Percentiles rank a stretch among this genome's conserved stretches.
These are phyloP conservation scores for Coniosporium apollinis DNA, from an alignment of 495 filamentous ascomycete genomes.

Conservation along the genomic window DNA sequence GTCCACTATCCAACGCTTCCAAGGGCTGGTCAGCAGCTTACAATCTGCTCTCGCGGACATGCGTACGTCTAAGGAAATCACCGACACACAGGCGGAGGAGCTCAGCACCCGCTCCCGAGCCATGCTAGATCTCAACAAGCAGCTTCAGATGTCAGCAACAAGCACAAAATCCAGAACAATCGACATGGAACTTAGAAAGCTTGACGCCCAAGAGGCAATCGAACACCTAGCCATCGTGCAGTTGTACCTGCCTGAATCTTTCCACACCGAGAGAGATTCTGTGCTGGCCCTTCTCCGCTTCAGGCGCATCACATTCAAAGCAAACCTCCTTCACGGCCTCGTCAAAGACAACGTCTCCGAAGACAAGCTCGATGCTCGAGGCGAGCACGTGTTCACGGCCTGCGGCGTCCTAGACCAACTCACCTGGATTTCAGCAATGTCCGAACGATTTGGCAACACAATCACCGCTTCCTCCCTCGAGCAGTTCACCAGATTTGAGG, in stretches of 20 bases:
- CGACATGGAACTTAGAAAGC: constrained; percentile 69
- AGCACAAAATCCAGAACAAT: constrained; percentile 90
- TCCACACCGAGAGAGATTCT: constrained; percentile 60
- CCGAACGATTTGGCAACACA: constrained; percentile 63
- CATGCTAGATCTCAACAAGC: constrained; percentile 93
- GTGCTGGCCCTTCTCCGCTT: constrained; percentile 73
- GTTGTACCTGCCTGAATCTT: constrained; percentile 80
- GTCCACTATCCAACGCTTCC: constrained; percentile 73
- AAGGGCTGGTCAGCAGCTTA: constrained; percentile 70
- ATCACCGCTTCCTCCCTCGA: constrained; percentile 61
- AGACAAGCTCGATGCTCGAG: constrained; percentile 33
- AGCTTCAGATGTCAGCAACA: constrained; percentile 70
- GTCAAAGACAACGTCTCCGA: constrained; percentile 58
- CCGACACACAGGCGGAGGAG: constrained; percentile 80
- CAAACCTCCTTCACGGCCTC: constrained; percentile 58
- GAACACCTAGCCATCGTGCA: constrained; percentile 78
- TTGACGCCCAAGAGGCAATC: constrained; percentile 77
- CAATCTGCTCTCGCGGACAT: constrained; percentile 85
- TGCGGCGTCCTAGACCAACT: constrained; percentile 74
- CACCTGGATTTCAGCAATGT: constrained; percentile 66
- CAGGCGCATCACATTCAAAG: constrained; percentile 79
- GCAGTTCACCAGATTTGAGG: constrained; percentile 57
- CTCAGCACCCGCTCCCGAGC: constrained; percentile 68
- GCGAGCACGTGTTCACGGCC: constrained; percentile 60
- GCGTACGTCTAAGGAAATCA: constrained; percentile 75